These are phyloP conservation scores for Climacium dendroides DNA, from an alignment of 225 moss, liverwort and hornwort genomes.

Conservation along the genomic window DNA sequence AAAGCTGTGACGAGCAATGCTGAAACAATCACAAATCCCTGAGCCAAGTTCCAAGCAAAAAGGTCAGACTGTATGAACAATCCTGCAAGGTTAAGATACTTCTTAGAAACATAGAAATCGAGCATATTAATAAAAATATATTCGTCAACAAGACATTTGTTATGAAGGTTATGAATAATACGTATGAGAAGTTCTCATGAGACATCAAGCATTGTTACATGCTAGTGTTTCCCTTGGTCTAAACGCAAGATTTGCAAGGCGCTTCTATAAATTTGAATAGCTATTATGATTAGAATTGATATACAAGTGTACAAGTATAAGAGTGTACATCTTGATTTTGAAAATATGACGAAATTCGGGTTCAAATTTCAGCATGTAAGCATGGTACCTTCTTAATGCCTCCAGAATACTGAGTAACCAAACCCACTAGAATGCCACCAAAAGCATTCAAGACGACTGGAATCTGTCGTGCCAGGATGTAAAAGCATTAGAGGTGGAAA, in stretches of 20 bases:
- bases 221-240: neutral
- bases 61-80: neutral
- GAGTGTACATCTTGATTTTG: neutral
- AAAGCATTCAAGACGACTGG: conserved; percentile 79
- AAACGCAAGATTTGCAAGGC: neutral
- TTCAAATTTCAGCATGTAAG: neutral
- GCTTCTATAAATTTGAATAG: neutral
- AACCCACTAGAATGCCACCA: conserved; percentile 92
- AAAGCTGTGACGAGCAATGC: conserved; percentile 86
- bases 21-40: conserved; percentile 95
- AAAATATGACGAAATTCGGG: neutral
- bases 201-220: neutral
- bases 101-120: neutral
- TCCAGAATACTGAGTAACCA: conserved; percentile 91
- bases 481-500: neutral
- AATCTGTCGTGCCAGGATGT: conserved; percentile 23
- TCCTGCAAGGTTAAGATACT: neutral
- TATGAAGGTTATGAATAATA: neutral
- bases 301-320: neutral
- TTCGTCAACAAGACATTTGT: neutral
- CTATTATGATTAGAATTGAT: neutral
- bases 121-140: neutral
- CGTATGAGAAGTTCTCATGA: neutral
- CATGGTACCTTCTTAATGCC: conserved; percentile 85
- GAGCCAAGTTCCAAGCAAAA: neutral